These are phyloP conservation scores for Penicillium samsonianum DNA, from an alignment of 495 filamentous ascomycete genomes.

Conservation along the genomic window DNA sequence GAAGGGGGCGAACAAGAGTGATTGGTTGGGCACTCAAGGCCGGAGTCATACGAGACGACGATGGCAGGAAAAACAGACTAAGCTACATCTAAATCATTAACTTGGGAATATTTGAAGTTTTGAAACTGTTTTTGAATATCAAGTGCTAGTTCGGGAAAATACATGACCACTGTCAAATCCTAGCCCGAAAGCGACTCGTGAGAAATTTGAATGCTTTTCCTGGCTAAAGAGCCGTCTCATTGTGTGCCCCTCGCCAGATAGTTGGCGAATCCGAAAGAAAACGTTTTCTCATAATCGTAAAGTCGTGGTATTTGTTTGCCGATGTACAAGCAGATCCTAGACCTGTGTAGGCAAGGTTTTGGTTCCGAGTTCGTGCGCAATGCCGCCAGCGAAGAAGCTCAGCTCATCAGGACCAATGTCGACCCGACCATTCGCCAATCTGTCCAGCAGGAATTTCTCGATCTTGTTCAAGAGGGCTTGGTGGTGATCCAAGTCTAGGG, in stretches of 20 bases:
- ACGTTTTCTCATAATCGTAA: slow-evolving; percentile 25
- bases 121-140: slow-evolving; percentile 16
- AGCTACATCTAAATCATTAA: not conserved
- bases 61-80: not conserved
- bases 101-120: slow-evolving; percentile 2
- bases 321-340: slow-evolving; percentile 1
- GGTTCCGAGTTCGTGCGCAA: slow-evolving; percentile 42
- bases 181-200: slow-evolving; percentile 3
- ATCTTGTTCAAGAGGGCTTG: slow-evolving; percentile 35
- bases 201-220: slow-evolving; percentile 24
- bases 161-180: slow-evolving; percentile 12
- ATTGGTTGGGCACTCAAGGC: not conserved
- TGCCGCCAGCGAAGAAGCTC: slow-evolving; percentile 46
- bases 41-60: not conserved
- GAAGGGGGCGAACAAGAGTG: not conserved
- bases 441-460: slow-evolving; percentile 38
- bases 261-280: slow-evolving; percentile 15
- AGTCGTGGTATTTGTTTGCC: slow-evolving; percentile 14
- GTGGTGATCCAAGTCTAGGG: slow-evolving; percentile 4
- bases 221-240: slow-evolving; percentile 16
- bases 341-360: slow-evolving; percentile 24
- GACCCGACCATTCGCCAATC: slow-evolving; percentile 35
- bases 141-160: slow-evolving; percentile 18
- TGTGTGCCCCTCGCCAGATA: slow-evolving; percentile 16
- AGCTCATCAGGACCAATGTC: slow-evolving; percentile 42